Evolutionary conservation across 139 green algal species (phyloP), one percentile per base, ranked within the genome.

Genomic region (Nannochloris sp.): DNA sequence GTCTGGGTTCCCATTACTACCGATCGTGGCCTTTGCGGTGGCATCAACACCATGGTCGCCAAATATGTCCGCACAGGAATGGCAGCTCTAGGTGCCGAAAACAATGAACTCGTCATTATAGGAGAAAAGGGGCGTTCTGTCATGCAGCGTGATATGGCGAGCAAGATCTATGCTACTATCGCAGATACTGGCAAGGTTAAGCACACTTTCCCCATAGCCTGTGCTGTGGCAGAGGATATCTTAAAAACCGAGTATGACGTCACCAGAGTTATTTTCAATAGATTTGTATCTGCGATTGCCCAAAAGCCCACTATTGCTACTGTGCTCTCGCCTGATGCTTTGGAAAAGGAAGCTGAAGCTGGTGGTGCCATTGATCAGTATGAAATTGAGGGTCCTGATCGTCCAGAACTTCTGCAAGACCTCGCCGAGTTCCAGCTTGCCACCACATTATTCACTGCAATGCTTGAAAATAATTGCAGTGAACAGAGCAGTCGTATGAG

Each of bases 361-460:
- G 88, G 87, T 35, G 87, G 81, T 34, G 73, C 70, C 48, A 75
- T 99, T 48, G 92, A 98, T 42, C 58, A 75, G 30, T 99, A 99
- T 69, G 93, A 99, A 77, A 75, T 96, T 23, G 94, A 99, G 80
- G 87, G 84, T 25, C 84, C 88, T 1, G 91, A 95, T 72, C 71
- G 85, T 9, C 72, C 74, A 4, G 90, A 97, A 78, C 74, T 92
- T 39, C 78, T 98, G 51, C 59, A 65, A 55, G 90, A 99, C 79
- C 80, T 99, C 53, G 79, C 78, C 4, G 94, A 99, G 81, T 97
- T 99, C 80, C 85, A 99, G 69, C 82, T 98, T 30, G 94, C 90
- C 45, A 75, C 84, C 85, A 88, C 82, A 2, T 56, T 99, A 59
- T 97, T 94, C 86, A 96, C 96, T 71, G 85, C 80, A 3, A 77